Evolutionary conservation across 257 asterid species (phyloP), one percentile per base, ranked within the genome.

Genomic region (Asclepias syriaca): DNA sequence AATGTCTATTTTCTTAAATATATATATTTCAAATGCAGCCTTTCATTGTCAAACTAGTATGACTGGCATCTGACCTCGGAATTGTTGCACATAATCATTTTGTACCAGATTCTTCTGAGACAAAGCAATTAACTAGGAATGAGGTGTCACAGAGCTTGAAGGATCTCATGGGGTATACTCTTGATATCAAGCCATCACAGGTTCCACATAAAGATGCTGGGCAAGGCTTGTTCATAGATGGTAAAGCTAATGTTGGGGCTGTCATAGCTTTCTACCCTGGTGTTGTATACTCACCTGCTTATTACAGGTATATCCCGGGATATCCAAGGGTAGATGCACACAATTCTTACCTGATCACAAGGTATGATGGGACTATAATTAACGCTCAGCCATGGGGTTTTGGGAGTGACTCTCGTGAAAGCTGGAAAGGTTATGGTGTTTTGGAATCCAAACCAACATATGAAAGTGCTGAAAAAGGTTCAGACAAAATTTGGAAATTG

Each of bases 311-410:
- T 67, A 91, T 94, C 60, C 97, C 91, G 64, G 98, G 99, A 69
- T 94, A 91, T 73, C 99, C 97, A 1, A 84, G 96, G 78, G 88
- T 94, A 29, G 92, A 89, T 85, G 59, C 87, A 69, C 89, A 86
- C 50, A 91, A 91, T 79, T 86, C 98, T 8, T 90, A 91, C 65
- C 69, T 94, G 76, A 94, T 94, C 82, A 91, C 95, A 22, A 85
- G 97, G 78, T 94, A 91, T 74, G 99, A 94, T 39, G 98, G 95
- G 15, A 87, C 90, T 4, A 87, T 89, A 65, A 89, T 94, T 68
- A 89, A 91, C n/a, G 96, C 95, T 24, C 93, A 91, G 78, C 95
- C 99, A 2, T 94, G 99, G 98, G 97, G 96, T 49, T 57, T 34
- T n/a, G 97, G 98, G 13, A 96, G 93, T 46, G 98, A 87, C 74